Percentiles rank a stretch among this genome's conserved stretches.
phyloP scores from a whole-genome alignment of 179 eudicot species.

The Amaranthus tricolor region DNA sequence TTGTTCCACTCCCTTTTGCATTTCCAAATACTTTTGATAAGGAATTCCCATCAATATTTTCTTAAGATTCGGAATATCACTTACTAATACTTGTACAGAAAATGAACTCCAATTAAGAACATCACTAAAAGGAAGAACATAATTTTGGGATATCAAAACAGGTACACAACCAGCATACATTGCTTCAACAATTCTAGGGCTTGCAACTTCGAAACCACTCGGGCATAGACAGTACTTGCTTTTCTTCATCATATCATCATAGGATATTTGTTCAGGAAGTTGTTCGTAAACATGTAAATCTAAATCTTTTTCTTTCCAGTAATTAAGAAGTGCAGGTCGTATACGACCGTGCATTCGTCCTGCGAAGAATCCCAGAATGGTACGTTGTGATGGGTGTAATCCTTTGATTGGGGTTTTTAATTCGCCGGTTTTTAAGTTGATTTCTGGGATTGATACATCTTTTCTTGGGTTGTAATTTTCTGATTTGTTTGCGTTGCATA shows the following conservation, averaged over 20 bases:
- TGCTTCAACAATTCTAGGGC: slow-evolving; percentile 65
- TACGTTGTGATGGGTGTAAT: slow-evolving; percentile 43
- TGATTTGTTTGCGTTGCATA: slow-evolving; percentile 71
- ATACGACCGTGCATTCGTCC: slow-evolving; percentile 67
- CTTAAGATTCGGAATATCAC: slow-evolving; percentile 58
- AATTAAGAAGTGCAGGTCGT: slow-evolving; percentile 48
- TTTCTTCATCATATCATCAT: slow-evolving; percentile 40
- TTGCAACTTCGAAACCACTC: slow-evolving; percentile 71
- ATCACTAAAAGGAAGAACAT: slow-evolving; percentile 58
- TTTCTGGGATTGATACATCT: slow-evolving; percentile 67
- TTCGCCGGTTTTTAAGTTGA: slow-evolving; percentile 47
- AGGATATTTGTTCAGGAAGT: slow-evolving; percentile 49
- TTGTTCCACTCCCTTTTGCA: slow-evolving; percentile 49
- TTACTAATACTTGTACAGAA: slow-evolving; percentile 43
- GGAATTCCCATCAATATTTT: slow-evolving; percentile 45
- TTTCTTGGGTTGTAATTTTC: slow-evolving; percentile 64
- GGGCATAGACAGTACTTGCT: slow-evolving; percentile 66
- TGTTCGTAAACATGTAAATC: slow-evolving; percentile 41
- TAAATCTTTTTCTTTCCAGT: slow-evolving; percentile 55
- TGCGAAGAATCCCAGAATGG: slow-evolving; percentile 59
- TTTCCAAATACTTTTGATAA: slow-evolving; percentile 36
- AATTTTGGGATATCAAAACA: slow-evolving; percentile 51
- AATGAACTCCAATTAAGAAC: slow-evolving; percentile 63
- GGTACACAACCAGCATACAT: slow-evolving; percentile 66
- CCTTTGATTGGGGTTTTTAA: slow-evolving; percentile 33